A percentile compares a stretch with the other conserved stretches of the same genome.
Evolutionary conservation across 352 stramenopile genomes (phyloP).

Genomic region (Phytophthora brassicae): DNA sequence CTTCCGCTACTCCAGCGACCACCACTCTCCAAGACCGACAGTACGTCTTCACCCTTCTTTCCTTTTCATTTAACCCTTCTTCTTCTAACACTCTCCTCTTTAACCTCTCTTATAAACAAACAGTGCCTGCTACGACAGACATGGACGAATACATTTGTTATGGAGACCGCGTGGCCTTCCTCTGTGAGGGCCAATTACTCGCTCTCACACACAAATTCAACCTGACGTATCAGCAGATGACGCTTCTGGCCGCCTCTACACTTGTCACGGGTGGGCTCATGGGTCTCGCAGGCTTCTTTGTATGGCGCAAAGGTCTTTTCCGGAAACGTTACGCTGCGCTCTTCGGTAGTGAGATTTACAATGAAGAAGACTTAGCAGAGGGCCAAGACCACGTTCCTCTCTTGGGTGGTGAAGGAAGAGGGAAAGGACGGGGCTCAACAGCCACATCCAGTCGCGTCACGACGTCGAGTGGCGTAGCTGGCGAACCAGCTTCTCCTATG

Average conservation of each 20-base stretch:
- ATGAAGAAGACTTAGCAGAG: conserved; percentile 7
- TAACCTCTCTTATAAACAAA: too few species aligned
- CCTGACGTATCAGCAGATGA: conserved; percentile 77
- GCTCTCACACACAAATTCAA: conserved; percentile 75
- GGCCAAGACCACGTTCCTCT: conserved; percentile 18
- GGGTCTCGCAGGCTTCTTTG: conserved; percentile 67
- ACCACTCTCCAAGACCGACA: conserved; percentile 27
- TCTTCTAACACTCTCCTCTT: background rate
- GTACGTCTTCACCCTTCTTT: conserved; percentile 7
- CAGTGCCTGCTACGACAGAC: conserved; percentile 17
- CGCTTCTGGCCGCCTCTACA: conserved; percentile 52
- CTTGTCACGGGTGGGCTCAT: conserved; percentile 57
- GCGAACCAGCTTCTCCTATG: conserved; percentile 20
- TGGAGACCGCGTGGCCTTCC: conserved; percentile 66
- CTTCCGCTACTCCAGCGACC: conserved; percentile 29
- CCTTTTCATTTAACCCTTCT: background rate
- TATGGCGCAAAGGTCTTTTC: conserved; percentile 70
- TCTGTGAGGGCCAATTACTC: conserved; percentile 74
- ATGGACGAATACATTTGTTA: conserved; percentile 75
- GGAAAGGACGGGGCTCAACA: conserved; percentile 8
- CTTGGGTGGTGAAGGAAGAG: conserved; percentile 10
- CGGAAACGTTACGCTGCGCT: conserved; percentile 75
- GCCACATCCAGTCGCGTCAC: conserved; percentile 13
- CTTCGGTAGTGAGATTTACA: conserved; percentile 61
- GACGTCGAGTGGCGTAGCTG: conserved; percentile 27